phyloP scores from a whole-genome alignment of 2,329 filamentous ascomycete species.

The Clarireedia sp. region DNA sequence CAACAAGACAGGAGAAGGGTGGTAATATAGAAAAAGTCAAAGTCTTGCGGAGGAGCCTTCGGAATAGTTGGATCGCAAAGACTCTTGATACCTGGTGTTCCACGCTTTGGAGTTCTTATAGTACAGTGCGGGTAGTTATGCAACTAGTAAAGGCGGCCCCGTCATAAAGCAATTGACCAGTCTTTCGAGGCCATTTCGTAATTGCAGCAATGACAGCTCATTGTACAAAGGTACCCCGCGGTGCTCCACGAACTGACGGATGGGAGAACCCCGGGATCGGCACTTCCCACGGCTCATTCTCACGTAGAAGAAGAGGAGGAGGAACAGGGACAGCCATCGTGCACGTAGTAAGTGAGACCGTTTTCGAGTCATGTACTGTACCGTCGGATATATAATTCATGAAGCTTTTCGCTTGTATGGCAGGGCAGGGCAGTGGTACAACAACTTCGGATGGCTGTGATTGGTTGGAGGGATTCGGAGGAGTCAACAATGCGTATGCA shows the following conservation, averaged over 20 bases:
- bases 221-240: conserved; percentile 1
- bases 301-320: too few species aligned
- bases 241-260: background rate
- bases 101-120: background rate
- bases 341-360: too few species aligned
- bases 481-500: too few species aligned
- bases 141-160: background rate
- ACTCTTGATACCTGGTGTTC: background rate
- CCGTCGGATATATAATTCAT: too few species aligned
- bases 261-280: conserved; percentile 1
- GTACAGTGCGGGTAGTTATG: background rate
- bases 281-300: background rate
- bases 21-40: background rate
- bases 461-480: too few species aligned
- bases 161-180: background rate
- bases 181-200: background rate
- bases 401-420: too few species aligned
- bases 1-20: too few species aligned
- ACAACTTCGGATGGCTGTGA: too few species aligned
- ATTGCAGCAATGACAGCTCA: conserved; percentile 2
- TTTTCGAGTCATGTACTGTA: too few species aligned
- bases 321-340: too few species aligned
- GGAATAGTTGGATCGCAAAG: background rate
- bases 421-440: too few species aligned
- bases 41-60: background rate